phyloP scores from a whole-genome alignment of 176 grass and related monocot species.

The Echinochloa phyllopogon region DNA sequence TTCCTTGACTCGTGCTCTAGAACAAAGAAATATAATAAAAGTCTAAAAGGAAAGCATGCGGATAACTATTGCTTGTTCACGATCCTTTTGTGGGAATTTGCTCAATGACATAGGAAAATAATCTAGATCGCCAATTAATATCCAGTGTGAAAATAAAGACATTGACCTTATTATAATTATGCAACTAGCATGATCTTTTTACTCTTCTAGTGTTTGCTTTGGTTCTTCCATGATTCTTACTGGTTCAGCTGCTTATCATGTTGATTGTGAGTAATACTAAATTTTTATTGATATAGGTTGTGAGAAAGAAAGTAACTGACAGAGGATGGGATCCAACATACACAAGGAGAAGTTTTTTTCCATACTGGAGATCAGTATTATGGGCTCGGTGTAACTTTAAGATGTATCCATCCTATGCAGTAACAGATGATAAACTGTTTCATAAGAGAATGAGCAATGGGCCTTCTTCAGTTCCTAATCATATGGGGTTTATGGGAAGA shows the following conservation, averaged over 20 bases:
- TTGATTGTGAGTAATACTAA: neutral
- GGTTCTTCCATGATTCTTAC: neutral
- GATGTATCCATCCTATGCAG: neutral
- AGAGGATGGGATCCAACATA: slow-evolving; percentile 6
- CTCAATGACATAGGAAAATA: neutral
- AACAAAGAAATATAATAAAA: neutral
- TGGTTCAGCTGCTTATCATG: neutral
- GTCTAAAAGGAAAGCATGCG: no score
- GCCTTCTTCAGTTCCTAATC: neutral
- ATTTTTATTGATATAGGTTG: neutral
- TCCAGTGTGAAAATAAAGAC: neutral
- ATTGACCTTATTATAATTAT: neutral
- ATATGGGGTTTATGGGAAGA: neutral
- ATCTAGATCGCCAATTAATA: slow-evolving; percentile 1
- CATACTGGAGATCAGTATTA: neutral
- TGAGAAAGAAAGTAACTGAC: neutral
- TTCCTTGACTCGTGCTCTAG: neutral
- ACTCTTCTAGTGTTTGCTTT: neutral
- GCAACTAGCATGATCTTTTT: neutral
- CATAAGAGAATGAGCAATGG: neutral
- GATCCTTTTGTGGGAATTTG: neutral
- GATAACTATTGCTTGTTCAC: neutral
- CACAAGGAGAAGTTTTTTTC: slow-evolving; percentile 6
- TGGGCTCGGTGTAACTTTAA: neutral
- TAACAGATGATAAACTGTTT: neutral